Evolutionary conservation across 331 rosid genomes (phyloP).

Genomic region (Erythrophleum ivorense): DNA sequence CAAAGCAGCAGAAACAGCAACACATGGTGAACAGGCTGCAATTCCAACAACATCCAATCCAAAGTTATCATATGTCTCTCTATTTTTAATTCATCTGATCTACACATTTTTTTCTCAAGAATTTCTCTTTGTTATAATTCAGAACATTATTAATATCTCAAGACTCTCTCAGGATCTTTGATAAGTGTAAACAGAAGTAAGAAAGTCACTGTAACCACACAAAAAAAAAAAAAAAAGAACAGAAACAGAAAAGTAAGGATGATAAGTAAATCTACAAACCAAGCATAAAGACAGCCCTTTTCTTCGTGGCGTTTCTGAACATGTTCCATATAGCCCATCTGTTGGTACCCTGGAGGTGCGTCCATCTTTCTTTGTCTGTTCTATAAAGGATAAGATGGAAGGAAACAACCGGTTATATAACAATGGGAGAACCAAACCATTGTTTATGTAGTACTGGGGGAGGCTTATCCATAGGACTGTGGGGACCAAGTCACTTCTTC

Average conservation of each 20-base stretch:
- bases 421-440: neutral
- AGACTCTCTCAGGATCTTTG: no score
- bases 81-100: no score
- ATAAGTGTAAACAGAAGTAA: neutral
- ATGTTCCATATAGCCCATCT: constrained; percentile 46
- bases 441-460: neutral
- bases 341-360: constrained; percentile 43
- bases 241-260: neutral
- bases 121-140: no score
- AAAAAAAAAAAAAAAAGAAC: neutral
- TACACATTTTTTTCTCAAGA: no score
- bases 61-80: no score
- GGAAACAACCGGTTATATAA: neutral
- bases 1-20: constrained; percentile 65
- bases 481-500: neutral
- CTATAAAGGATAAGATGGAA: neutral
- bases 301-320: constrained; percentile 55
- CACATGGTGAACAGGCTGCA: constrained; percentile 57
- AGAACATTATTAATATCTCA: no score
- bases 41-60: neutral
- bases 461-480: neutral
- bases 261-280: constrained; percentile 42
- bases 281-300: constrained; percentile 58
- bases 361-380: constrained; percentile 37
- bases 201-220: no score